Evolutionary conservation across 2,329 filamentous ascomycete species (phyloP), one percentile per base, ranked within the genome.

Genomic region (Cytospora chrysosperma): DNA sequence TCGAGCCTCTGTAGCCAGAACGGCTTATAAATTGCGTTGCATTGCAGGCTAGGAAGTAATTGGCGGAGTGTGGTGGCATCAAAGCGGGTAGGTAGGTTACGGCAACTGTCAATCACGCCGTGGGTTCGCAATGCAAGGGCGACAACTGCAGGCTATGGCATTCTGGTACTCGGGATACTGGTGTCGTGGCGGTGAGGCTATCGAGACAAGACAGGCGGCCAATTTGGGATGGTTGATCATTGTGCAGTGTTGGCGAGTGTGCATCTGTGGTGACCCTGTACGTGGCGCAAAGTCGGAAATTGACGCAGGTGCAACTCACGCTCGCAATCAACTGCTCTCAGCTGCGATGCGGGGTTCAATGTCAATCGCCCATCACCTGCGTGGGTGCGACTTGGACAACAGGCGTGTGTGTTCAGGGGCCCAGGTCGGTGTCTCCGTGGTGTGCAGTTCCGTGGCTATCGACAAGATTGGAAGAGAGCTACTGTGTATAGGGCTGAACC

Each of bases 401-500:
- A 53, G 24, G 60, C 54, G 28, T 27, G 43, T 34, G 49, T n/a
- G 37, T 32, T 63, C 49, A 32, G 61, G 61, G 61, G 64, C 53
- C 30, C 55, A 40, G 37, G 54, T 55, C 61, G 64, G 64, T 30
- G 56, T 64, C 53, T 49, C 64, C 64, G 61, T 59, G 53, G 54
- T 52, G 34, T 61, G 64, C 64, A 55, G 49, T 43, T 52, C 24
- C 49, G 56, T 51, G 64, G 54, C 56, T 50, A 43, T 24, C 19
- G 32, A 30, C 34, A 27, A 47, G 54, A 61, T 58, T 63, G 61
- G 61, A 30, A 47, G 30, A 53, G 57, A 49, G 59, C 61, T 52
- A n/a, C n/a, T n/a, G n/a, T n/a, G n/a, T 57, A 50, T 66, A 66
- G 64, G 64, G 64, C 64, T 66, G 64, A 66, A 66, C 40, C 27